Base-by-base conservation (phyloP, 805 yeast genomes). In the Wickerhamomyces bisporus region DNA sequence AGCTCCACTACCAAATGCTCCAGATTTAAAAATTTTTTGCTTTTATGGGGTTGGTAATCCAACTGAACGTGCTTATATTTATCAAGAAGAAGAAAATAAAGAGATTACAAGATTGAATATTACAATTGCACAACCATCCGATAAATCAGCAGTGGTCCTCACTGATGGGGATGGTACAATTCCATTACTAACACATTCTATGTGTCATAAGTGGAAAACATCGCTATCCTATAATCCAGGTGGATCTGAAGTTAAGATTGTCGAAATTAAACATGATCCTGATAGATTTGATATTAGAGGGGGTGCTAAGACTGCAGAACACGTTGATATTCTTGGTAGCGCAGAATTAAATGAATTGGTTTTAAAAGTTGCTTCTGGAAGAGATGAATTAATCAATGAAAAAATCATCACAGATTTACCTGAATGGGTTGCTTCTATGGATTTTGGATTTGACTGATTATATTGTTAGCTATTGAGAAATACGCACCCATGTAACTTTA, bases 111-210 rank as follows among this genome's bases (percentile, higher is more conserved):
- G 77, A 23, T 64, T 91, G 45, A 78, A 83, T 44, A 72, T 85
- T 39, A 74, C 91, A 0, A 86, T 93, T 35, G 87, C 84, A 48
- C 62, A 74, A 18, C 84, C 75, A 9, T 69, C 73, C 29, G 67
- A 63, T 5, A 67, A 73, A 26, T 58, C 68, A n/a, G 80, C 95
- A 0, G 96, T 93, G 0, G 70, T 71, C 26, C 68, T 86, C 53
- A 81, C 95, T 2, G 95, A 93, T 55, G 98, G 98, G 20, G 98
- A 93, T 60, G 98, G 98, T 5, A 93, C 98, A 0, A 84, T 93
- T 5, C 86, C 96, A 3, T 53, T 93, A 16, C 62, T 88, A 46
- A 80, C 97, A 1, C 98, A 93, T 52, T 52, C 86, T 1, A 86
- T 88, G 78, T 86, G 96, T 55, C 96, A 93, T 55, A 80, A 83